A percentile compares a stretch with the other conserved stretches of the same genome.
Evolutionary conservation across 148 eudicot species (phyloP).

Genomic region (Camellia sinensis): DNA sequence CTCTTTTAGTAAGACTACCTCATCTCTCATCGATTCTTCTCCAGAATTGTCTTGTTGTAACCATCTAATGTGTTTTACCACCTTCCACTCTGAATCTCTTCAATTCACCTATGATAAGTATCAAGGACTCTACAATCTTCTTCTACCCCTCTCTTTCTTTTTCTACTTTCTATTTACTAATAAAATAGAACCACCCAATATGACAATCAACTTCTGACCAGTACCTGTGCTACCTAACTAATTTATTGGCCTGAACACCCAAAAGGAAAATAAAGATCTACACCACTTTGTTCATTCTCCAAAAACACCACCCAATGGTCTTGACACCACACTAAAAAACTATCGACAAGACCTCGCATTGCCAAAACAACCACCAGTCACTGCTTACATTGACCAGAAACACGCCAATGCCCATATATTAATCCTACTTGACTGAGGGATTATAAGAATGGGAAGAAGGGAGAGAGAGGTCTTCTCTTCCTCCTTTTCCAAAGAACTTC

Average conservation of each 20-base stretch:
- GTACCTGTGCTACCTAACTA: not conserved
- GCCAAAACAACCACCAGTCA: not conserved
- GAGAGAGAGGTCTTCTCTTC: not conserved
- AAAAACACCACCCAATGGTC: not conserved
- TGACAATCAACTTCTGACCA: not conserved
- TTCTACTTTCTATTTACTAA: not conserved
- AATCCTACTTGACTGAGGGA: not conserved
- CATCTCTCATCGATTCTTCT: not conserved
- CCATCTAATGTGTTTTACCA: slow-evolving; percentile 7
- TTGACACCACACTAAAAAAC: not conserved
- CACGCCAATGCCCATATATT: not conserved
- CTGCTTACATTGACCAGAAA: not conserved
- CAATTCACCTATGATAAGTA: no score
- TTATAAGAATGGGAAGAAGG: not conserved
- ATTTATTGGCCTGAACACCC: not conserved
- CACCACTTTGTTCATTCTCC: not conserved
- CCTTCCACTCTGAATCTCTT: not conserved
- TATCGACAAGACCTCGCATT: not conserved
- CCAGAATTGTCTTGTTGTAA: not conserved
- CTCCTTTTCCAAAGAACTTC: not conserved
- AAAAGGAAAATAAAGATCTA: not conserved
- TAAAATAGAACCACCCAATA: not conserved
- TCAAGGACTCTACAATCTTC: not conserved
- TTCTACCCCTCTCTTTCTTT: not conserved
- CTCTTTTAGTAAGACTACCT: not conserved